Base-by-base conservation (phyloP, 441 rosid species). In the Erysimum pusillum region DNA sequence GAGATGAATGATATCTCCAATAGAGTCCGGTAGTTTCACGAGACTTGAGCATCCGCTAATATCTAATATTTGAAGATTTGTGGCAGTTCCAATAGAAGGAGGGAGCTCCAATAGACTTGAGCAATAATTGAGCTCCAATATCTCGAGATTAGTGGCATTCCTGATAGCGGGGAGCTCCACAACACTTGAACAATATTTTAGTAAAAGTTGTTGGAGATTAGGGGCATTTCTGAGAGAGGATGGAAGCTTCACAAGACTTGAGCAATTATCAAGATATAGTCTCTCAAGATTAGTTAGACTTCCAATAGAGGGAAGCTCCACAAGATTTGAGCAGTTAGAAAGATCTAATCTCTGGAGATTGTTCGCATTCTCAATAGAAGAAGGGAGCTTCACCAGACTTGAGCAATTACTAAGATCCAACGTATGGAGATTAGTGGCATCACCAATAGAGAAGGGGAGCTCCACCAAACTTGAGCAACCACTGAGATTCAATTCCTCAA, bases 401-500 rank as follows among this genome's bases (percentile, higher is more conserved):
- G 20, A 15, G 0, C 52, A 46, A 0, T 1, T 0, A 7, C 5
- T 7, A 0, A 46, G 20, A n/a, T 15, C 0, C 20, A 46, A 7
- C 0, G 2, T 3, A 0, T 15, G 0, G 4, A 46, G 52, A 7
- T 46, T 46, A 46, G 2, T 46, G 4, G 4, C 9, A 46, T 15
- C 15, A 9, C 2, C 10, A 7, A 46, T 2, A 15, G 51, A 42
- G 2, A 18, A 5, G 0, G 51, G 17, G 1, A 52, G 4, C 0
- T 53, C 4, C 0, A 25, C 34, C 1, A 52, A 6, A 5, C 9
- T 52, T 52, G n/a, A 0, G 2, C 58, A 52, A 0, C 2, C 0
- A 0, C 0, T 0, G 1, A 52, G 58, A 46, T 7, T 0, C 2
- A 17, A 1, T 0, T 2, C 7, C 13, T 18, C 2, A 0, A 49